Percentiles rank a stretch among this genome's conserved stretches.
phyloP scores from a whole-genome alignment of 2,329 filamentous ascomycete genomes.

The Cytospora piceae region DNA sequence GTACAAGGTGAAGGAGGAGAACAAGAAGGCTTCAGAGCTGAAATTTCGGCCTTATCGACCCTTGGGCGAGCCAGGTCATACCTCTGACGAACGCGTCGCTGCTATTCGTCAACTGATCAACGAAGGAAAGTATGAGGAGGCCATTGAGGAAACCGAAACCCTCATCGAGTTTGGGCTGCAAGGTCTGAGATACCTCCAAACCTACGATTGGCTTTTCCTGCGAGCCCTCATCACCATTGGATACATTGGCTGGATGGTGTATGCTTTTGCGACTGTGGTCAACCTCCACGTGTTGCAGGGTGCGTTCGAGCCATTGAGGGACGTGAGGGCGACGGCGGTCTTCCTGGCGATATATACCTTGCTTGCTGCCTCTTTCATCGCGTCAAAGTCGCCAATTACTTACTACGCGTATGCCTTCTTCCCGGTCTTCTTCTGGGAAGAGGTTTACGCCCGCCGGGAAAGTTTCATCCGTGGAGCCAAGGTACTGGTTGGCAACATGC shows the following conservation, averaged over 20 bases:
- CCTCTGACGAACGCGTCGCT: constrained; percentile 68
- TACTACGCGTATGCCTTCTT: constrained; percentile 95
- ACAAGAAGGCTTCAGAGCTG: constrained; percentile 76
- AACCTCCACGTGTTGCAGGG: constrained; percentile 84
- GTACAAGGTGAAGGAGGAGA: constrained; percentile 90
- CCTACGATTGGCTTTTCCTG: constrained; percentile 97
- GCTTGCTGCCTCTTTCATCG: constrained; percentile 77
- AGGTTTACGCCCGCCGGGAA: constrained; percentile 78
- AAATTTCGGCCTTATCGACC: constrained; percentile 76
- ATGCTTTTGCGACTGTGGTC: constrained; percentile 85
- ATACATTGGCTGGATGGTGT: constrained; percentile 95
- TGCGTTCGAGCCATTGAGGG: constrained; percentile 66
- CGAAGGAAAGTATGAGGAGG: constrained; percentile 68
- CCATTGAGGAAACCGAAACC: constrained; percentile 76
- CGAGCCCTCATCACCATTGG: constrained; percentile 85
- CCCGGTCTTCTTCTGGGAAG: constrained; percentile 95
- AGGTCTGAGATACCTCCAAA: constrained; percentile 91
- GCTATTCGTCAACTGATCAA: constrained; percentile 72
- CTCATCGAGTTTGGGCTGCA: constrained; percentile 78
- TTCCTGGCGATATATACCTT: constrained; percentile 78
- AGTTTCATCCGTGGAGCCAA: constrained; percentile 69
- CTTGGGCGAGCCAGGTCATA: constrained; percentile 65
- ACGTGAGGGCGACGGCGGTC: constrained; percentile 58
- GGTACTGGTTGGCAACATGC: constrained; percentile 68
- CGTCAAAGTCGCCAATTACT: constrained; percentile 77